Base-by-base conservation (phyloP, 345 rosid genomes). In the Capsella bursapastoris region DNA sequence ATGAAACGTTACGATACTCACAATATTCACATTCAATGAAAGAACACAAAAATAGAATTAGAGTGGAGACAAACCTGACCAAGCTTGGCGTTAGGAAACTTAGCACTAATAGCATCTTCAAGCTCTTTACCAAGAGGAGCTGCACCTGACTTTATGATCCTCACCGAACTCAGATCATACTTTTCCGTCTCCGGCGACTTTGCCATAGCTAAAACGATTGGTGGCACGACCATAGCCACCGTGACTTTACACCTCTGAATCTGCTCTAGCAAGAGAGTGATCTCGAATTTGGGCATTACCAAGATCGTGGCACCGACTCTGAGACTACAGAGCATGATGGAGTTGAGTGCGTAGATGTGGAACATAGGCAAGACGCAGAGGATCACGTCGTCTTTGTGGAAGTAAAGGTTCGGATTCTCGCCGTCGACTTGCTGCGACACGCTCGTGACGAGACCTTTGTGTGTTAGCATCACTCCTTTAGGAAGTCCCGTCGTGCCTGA, bases 401-500 rank as follows among this genome's bases (percentile, higher is more conserved):
- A 83, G 61, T 86, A 87, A 8, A 92, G 72, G 61, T 87, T 90
- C 0, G 98, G 96, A 55, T 92, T 92, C 51, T 92, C 98, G 3
- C 98, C 98, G 64, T 90, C 96, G 1, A 90, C 93, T 47, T 87
- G 98, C 52, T 92, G 98, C 0, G 93, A 88, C 59, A 92, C 87
- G 68, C 89, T 90, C 0, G 96, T 90, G 47, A 92, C 84, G 0
- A 86, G 82, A 1, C 91, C 85, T 73, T 81, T 84, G 80, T 92
- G 98, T 0, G 96, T 92, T 52, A 92, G 53, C 96, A 92, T 88
- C 53, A 92, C 98, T 1, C 98, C 98, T 64, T 92, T 92, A 2
- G 98, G 98, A 0, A 92, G 65, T 15, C 96, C 98, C 4, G 96
- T 92, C 2, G 98, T 92, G 1, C 96, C 98, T 0, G 98, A 90